Base-by-base conservation (phyloP, 140 eudicot genomes). In the Bidens hawaiensis region DNA sequence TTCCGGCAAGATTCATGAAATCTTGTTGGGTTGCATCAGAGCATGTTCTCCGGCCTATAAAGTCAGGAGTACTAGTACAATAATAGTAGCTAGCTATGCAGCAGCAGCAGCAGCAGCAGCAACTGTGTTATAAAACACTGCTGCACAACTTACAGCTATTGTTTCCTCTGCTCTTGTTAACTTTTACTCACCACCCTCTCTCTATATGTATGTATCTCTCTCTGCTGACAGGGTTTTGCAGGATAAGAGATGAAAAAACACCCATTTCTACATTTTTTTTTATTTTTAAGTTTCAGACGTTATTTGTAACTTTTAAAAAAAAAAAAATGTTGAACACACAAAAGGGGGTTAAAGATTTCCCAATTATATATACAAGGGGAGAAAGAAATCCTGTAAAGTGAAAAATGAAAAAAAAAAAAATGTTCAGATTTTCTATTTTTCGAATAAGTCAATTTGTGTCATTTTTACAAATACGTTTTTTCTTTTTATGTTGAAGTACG, bases 101-200 rank as follows among this genome's bases (percentile, higher is more conserved):
- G 59, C 23, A 45, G 56, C n/a, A n/a, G n/a, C n/a, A 31, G 38
- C 38, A 65, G 69, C 62, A 67, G 79, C 67, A 55, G 62, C 22
- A 74, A 62, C 79, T 64, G 75, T 64, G 66, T 31, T 62, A 67
- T 64, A 80, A 72, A 80, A 78, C 63, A 76, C 86, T 85, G 88
- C 86, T 85, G 88, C 89, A 81, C 65, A 64, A 66, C 30, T 68
- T 75, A 75, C 80, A 75, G 79, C 79, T 75, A 68, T 69, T 69
- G 64, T 66, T 73, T 73, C 68, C 68, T 73, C 61, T 53, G 2
- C 31, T 54, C 40, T 28, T 55, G 42, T 55, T 28, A 55, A 55
- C 62, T 55, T 53, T 53, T 26, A 53, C 38, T 23, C 60, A 27
- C 63, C 15, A n/a, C 38, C 54, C 50, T 63, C 71, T 72, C 71